Percentiles rank a stretch among this genome's conserved stretches.
Conservation (phyloP, 805 yeast genomes). For the Ogataea haglerorum region DNA sequence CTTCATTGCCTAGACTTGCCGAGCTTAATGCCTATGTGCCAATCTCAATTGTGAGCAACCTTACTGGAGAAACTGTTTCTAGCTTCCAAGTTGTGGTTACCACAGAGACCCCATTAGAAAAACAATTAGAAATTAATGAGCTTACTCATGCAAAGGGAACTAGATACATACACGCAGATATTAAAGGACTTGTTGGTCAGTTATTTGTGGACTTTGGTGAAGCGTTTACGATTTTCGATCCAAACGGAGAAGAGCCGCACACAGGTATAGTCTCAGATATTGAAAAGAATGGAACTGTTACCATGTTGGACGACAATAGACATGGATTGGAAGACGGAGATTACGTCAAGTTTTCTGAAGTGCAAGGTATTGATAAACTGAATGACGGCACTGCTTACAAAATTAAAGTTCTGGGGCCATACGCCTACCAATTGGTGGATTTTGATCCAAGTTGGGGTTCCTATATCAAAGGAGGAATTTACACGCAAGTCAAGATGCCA, state of each 20-base stretch:
- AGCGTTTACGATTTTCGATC: constrained; percentile 73
- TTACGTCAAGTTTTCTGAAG: constrained; percentile 80
- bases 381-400: constrained; percentile 73
- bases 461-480: constrained; percentile 81
- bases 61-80: constrained; percentile 51
- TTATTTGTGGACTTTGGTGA: constrained; percentile 90
- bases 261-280: constrained; percentile 87
- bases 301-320: constrained; percentile 86
- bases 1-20: constrained; percentile 62
- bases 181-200: constrained; percentile 84
- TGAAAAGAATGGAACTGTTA: constrained; percentile 85
- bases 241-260: constrained; percentile 89
- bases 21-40: constrained; percentile 93
- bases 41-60: constrained; percentile 56
- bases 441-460: constrained; percentile 53
- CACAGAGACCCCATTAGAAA: constrained; percentile 70
- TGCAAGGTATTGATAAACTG: constrained; percentile 71
- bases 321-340: constrained; percentile 94
- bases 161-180: constrained; percentile 76
- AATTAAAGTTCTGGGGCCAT: constrained; percentile 90
- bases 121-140: constrained; percentile 70
- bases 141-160: constrained; percentile 71
- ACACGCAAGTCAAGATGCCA: constrained; percentile 91
- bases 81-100: constrained; percentile 79
- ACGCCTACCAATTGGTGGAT: constrained; percentile 70